These are phyloP conservation scores for Penicillium diatomitis DNA, from an alignment of 495 filamentous ascomycete species.

Conservation along the genomic window DNA sequence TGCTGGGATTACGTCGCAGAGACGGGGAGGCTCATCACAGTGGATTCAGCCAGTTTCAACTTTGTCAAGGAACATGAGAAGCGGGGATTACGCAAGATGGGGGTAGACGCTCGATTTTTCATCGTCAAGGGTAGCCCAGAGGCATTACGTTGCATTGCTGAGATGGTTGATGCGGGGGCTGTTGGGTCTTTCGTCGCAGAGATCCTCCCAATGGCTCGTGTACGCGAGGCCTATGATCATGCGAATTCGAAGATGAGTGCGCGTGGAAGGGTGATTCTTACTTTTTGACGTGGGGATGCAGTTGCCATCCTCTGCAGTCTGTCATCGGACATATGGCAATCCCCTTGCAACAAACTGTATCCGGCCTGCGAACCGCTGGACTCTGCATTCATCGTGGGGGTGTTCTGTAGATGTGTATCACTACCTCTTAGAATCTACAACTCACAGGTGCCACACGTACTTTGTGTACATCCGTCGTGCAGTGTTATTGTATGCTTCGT, in stretches of 20 bases:
- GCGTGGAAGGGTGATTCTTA: constrained; percentile 22
- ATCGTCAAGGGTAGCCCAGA: constrained; percentile 18
- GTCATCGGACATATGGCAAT: no score
- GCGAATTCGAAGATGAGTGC: constrained; percentile 15
- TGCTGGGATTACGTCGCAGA: constrained; percentile 21
- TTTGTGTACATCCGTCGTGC: no score
- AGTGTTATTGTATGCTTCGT: no score
- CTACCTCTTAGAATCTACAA: no score
- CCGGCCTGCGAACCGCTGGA: no score
- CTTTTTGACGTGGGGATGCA: constrained; percentile 1
- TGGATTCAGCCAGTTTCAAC: constrained; percentile 25
- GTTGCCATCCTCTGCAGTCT: no score
- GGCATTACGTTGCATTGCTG: constrained; percentile 10
- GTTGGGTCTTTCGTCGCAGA: constrained; percentile 21
- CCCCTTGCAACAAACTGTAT: no score
- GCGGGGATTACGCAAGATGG: constrained; percentile 7
- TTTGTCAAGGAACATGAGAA: constrained; percentile 29
- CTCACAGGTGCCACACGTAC: no score
- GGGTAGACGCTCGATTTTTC: constrained; percentile 22
- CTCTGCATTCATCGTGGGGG: no score
- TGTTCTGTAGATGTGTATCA: no score
- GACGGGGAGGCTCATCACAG: constrained; percentile 18
- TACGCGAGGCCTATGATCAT: constrained; percentile 24
- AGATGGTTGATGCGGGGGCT: constrained; percentile 10
- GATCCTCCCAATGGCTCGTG: constrained; percentile 12